phyloP scores from a whole-genome alignment of 1,139 yeast species.

The Lodderomyces oxycetoniae region DNA sequence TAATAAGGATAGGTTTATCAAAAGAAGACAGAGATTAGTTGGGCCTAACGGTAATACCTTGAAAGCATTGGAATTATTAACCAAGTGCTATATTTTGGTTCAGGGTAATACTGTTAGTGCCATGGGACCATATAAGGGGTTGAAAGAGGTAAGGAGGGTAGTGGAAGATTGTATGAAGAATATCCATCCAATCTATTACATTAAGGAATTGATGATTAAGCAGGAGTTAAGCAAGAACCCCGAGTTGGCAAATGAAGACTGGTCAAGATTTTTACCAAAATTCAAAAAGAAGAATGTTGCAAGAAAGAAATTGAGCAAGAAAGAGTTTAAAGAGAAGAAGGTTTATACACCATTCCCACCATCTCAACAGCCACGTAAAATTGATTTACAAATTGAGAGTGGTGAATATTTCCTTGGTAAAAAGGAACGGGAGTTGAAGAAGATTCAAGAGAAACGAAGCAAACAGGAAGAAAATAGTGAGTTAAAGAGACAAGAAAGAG shows the following conservation, averaged over 20 bases:
- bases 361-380: conserved; percentile 91
- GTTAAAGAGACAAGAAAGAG: conserved; percentile 63
- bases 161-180: conserved; percentile 98
- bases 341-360: conserved; percentile 99
- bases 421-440: conserved; percentile 69
- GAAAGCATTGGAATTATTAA: conserved; percentile 87
- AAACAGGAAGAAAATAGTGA: conserved; percentile 70
- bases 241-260: conserved; percentile 90
- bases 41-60: conserved; percentile 97
- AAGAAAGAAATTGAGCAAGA: conserved; percentile 84
- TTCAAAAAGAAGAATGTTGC: conserved; percentile 96
- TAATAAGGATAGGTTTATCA: conserved; percentile 89
- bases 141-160: conserved; percentile 87
- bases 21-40: conserved; percentile 91
- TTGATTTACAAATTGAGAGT: conserved; percentile 94
- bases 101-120: conserved; percentile 97
- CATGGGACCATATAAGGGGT: conserved; percentile 95
- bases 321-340: conserved; percentile 61
- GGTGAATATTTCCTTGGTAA: conserved; percentile 96
- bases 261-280: conserved; percentile 96
- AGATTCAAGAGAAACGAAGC: conserved; percentile 71
- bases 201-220: conserved; percentile 95
- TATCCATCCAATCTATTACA: conserved; percentile 93
- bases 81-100: conserved; percentile 89
- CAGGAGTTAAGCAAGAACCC: conserved; percentile 93